Evolutionary conservation across 2,329 filamentous ascomycete species (phyloP).

Genomic region (Zymoseptoria ardabiliae): DNA sequence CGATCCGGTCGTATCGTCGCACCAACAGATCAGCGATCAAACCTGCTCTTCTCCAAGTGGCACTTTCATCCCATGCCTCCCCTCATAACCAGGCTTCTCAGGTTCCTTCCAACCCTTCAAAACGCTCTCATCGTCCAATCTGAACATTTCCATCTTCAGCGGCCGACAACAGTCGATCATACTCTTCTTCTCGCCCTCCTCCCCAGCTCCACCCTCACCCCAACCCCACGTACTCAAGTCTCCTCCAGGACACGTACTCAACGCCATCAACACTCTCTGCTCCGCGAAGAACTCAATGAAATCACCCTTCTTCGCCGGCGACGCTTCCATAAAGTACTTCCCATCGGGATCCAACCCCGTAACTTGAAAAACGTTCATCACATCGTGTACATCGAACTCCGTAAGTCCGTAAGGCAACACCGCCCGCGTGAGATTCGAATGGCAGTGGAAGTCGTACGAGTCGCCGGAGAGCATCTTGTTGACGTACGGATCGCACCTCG

Average conservation of each 20-base stretch:
- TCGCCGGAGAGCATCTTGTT: constrained; percentile 64
- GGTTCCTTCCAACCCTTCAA: constrained; percentile 58
- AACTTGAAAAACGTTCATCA: constrained; percentile 80
- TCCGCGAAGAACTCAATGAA: constrained; percentile 75
- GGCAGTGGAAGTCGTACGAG: constrained; percentile 74
- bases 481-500: constrained; percentile 82
- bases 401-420: constrained; percentile 60
- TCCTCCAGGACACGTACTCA: constrained; percentile 69
- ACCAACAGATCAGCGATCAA: too few species aligned
- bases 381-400: constrained; percentile 74
- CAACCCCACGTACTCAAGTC: constrained; percentile 79
- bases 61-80: constrained; percentile 57
- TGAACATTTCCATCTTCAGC: constrained; percentile 66
- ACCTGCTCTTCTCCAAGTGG: constrained; percentile 34
- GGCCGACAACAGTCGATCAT: constrained; percentile 67
- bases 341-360: constrained; percentile 67
- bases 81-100: constrained; percentile 53
- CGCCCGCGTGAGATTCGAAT: constrained; percentile 71
- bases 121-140: constrained; percentile 42
- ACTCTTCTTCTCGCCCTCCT: constrained; percentile 55
- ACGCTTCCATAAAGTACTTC: constrained; percentile 67
- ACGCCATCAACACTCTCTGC: constrained; percentile 61
- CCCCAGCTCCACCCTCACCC: constrained; percentile 51
- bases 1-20: too few species aligned
- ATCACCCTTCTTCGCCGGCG: constrained; percentile 48